These are phyloP conservation scores for Eucalyptus curtisii DNA, from an alignment of 345 rosid species.

Conservation along the genomic window DNA sequence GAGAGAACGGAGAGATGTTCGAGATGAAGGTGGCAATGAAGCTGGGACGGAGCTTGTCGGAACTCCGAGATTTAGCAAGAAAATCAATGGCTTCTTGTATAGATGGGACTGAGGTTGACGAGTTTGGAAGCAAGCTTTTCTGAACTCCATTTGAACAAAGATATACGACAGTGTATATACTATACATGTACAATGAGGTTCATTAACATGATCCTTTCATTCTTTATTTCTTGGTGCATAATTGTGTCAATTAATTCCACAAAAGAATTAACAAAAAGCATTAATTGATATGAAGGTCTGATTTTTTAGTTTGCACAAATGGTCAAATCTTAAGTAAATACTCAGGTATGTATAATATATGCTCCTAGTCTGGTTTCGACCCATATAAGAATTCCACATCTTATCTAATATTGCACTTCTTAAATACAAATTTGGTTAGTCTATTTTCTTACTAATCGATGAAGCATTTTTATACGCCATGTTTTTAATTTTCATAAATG, in stretches of 20 bases:
- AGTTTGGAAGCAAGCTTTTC: constrained; percentile 33
- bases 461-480: not conserved
- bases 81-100: not conserved
- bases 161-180: not conserved
- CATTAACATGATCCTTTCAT: not conserved
- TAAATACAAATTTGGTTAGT: not conserved
- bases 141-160: not conserved
- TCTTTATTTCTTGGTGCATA: not conserved
- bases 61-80: constrained; percentile 21
- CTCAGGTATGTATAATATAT: not conserved
- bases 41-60: constrained; percentile 35
- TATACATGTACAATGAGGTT: not conserved
- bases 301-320: not conserved
- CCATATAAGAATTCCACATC: not conserved
- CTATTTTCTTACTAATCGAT: not conserved
- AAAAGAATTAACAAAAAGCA: not conserved
- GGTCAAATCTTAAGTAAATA: not conserved
- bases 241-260: not conserved
- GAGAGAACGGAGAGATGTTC: constrained; percentile 24
- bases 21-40: constrained; percentile 25
- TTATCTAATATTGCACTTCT: not conserved
- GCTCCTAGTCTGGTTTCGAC: not conserved
- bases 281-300: not conserved
- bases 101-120: constrained; percentile 5
- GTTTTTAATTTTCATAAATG: not conserved